Base-by-base conservation (phyloP, 768 basidiomycete species). In the Mrakia hoshinonis region DNA sequence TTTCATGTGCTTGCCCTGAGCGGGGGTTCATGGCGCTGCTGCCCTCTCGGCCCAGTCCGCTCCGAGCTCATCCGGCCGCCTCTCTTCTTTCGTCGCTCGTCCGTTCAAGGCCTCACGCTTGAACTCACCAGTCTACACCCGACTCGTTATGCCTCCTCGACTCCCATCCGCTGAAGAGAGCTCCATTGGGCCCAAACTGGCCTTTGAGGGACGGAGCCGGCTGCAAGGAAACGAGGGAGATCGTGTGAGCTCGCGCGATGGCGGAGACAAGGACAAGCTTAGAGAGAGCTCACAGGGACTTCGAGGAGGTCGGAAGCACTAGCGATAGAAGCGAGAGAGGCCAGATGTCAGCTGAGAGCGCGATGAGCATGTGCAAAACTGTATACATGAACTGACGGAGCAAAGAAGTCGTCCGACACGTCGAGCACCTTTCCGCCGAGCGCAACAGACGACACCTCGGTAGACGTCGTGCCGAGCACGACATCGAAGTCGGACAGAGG, bases 321-420 rank as follows among this genome's bases (percentile, higher is more conserved):
- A 34, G 51, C 2, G 26, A 62, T 62, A 3, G 26, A 2, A 39
- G 7, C 31, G 13, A 39, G 58, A 34, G 29, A 11, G 20, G 31
- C 34, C 6, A 1, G 22, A 3, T 3, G 4, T 3, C 22, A 46
- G 47, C 34, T 34, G 4, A 36, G 24, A 67, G 18, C 4, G 47
- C 7, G 36, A 49, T 38, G 48, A 47, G 12, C n/a, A n/a, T n/a
- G n/a, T n/a, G n/a, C n/a, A n/a, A n/a, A n/a, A n/a, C n/a, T n/a
- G n/a, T n/a, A n/a, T n/a, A n/a, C 22, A 48, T 6, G 38, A n/a
- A 70, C 70, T 15, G 3, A 67, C 75, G 88, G 85, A 12, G 91
- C 92, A 77, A 99, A 99, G 83, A 98, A 99, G 74, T 99, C 92
- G 79, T 99, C 96, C 2, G 93, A 96, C 58, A 90, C 87, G 2